Base-by-base conservation (phyloP, 305 asterid genomes). In the Fraxinus dipetala region DNA sequence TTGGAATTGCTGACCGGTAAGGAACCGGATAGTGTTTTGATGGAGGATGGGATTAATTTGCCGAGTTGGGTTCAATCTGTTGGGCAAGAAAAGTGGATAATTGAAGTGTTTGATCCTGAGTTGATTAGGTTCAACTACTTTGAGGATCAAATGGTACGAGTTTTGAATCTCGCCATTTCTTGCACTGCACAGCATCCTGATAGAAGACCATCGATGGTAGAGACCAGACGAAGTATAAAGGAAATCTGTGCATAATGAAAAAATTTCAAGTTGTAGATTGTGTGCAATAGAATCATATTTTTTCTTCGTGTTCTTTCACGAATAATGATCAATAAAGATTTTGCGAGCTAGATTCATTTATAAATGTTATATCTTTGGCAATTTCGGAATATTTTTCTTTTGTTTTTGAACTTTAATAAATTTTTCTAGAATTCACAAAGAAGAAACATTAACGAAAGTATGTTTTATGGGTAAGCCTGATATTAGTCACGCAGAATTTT, bases 1-100 rank as follows among this genome's bases (percentile, higher is more conserved):
- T 45, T 91, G 80, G 95, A 93, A 72, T 78, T 93, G 3, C 40
- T 92, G 70, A 91, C 91, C 0, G 84, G 95, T 0, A 89, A 81
- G 28, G 86, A 78, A 0, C 93, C 93, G 0, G 85, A 79, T 26
- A 54, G 56, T 0, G 83, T 80, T 30, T 36, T 87, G 9, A 69
- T 38, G 1, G 88, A 86, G 75, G 90, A 91, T n/a, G 92, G 90
- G 30, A 24, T 82, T 7, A 86, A 85, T 45, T 88, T 93, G 48
- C 90, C 91, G 0, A 73, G 38, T 26, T 91, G 88, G 97, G 94
- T 89, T 77, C 83, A 77, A 80, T 86, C 90, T 2, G 86, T 83
- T 10, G 83, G 34, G 51, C 78, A 83, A 78, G 91, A 86, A 67
- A 87, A 72, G 61, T 83, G 90, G 90, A 82, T 59, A 2, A 28